Evolutionary conservation across 306 rosid genomes (phyloP), one percentile per base, ranked within the genome.

Genomic region (Rosa chinensis): DNA sequence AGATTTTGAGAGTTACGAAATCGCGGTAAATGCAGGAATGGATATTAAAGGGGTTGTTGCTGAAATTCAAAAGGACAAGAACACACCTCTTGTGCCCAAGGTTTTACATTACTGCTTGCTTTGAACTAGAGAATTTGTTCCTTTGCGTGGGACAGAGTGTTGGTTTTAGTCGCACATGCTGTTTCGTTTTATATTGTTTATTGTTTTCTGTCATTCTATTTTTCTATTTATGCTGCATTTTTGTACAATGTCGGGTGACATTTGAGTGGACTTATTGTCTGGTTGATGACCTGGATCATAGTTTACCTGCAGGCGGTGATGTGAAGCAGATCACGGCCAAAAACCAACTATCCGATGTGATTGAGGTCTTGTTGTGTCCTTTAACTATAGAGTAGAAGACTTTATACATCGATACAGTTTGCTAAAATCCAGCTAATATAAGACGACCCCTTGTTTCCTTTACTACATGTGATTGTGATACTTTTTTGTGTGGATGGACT

Each of bases 21-120:
- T 87, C 84, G 73, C 85, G 94, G 85, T 85, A 79, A 78, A 84
- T 95, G 98, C 97, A 91, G 99, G 99, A 84, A 95, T 93, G 98
- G 99, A 95, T 93, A 93, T 93, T 89, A 95, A 95, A 91, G 98
- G 99, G 89, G 97, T 95, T 90, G 99, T 89, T 76, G 98, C 99
- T 72, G 99, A 95, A 88, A 93, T 95, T 77, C 97, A 81, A 83
- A 91, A 88, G 96, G 97, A 96, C 91, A 89, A 86, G 88, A 86
- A 70, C 91, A 96, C 99, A 53, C 89, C 97, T 91, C 97, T 96
- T 84, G 98, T 96, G 85, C 94, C 56, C 47, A 95, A 91, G 99
- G 99, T 95, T 85, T 78, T 81, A 66, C 83, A 85, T 74, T 53
- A 71, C 56, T 14, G 79, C 83, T 87, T 85, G 79, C 72, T 84